Percentiles rank a stretch among this genome's conserved stretches.
Evolutionary conservation across 225 moss, liverwort and hornwort species (phyloP).

Genomic region (Takakia lepidozioides): DNA sequence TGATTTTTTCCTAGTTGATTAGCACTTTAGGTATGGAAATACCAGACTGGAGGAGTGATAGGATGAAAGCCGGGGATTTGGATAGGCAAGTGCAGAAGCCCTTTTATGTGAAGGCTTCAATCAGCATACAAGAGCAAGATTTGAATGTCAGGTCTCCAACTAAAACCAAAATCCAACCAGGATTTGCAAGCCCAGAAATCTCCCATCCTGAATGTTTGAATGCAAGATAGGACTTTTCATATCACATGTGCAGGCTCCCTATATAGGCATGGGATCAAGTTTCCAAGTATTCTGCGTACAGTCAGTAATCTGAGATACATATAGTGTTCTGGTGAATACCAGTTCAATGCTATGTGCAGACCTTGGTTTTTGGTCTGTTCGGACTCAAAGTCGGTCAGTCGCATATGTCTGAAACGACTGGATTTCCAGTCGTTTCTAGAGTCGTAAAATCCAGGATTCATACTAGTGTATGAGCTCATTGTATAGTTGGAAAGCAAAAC

Average conservation of each 20-base stretch:
- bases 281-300: slow-evolving; percentile 31
- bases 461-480: no score
- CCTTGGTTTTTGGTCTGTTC: no score
- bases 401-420: no score
- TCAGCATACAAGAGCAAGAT: slow-evolving; percentile 42
- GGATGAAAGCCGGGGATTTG: not conserved
- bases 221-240: slow-evolving; percentile 25
- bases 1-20: no score
- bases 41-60: not conserved
- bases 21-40: no score
- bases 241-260: slow-evolving; percentile 27
- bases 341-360: no score
- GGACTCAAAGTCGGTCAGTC: no score
- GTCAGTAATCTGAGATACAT: no score
- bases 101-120: slow-evolving; percentile 28
- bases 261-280: slow-evolving; percentile 13
- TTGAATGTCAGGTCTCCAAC: slow-evolving; percentile 30
- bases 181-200: slow-evolving; percentile 2
- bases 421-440: no score
- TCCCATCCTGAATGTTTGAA: slow-evolving; percentile 27
- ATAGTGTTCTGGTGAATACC: no score
- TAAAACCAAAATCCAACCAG: not conserved
- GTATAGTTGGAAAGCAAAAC: no score
- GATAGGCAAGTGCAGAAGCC: slow-evolving; percentile 37
- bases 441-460: no score